A percentile compares a stretch with the other conserved stretches of the same genome.
Conservation (phyloP, 2,329 filamentous ascomycete genomes). For the Cercospora janseana region DNA sequence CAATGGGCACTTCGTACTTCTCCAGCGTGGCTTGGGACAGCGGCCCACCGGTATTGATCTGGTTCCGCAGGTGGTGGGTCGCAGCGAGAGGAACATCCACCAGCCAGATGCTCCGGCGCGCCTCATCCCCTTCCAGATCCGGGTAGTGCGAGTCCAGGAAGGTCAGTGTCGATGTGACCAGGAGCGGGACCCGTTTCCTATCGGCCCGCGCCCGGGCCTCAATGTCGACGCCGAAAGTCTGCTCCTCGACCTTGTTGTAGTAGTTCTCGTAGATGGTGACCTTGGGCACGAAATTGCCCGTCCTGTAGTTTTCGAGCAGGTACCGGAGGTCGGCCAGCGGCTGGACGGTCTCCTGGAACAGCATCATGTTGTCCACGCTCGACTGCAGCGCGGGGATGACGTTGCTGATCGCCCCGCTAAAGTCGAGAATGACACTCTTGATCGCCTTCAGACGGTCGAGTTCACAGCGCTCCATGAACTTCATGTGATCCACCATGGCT, state of each 20-base stretch:
- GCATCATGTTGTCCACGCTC: slow-evolving; percentile 96
- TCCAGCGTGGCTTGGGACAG: slow-evolving; percentile 74
- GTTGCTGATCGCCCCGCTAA: slow-evolving; percentile 95
- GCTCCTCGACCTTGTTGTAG: slow-evolving; percentile 96
- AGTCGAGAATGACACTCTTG: slow-evolving; percentile 96
- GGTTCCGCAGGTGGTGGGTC: slow-evolving; percentile 77
- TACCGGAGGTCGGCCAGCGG: slow-evolving; percentile 86
- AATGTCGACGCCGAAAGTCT: slow-evolving; percentile 97
- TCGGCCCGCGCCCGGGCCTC: slow-evolving; percentile 90
- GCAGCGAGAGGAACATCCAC: slow-evolving; percentile 83
- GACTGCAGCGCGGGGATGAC: slow-evolving; percentile 95
- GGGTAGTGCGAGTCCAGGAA: slow-evolving; percentile 97
- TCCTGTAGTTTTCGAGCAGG: slow-evolving; percentile 93
- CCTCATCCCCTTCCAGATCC: slow-evolving; percentile 93
- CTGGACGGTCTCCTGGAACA: slow-evolving; percentile 99
- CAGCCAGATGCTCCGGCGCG: slow-evolving; percentile 88
- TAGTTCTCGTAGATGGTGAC: slow-evolving; percentile 98
- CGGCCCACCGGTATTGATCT: slow-evolving; percentile 82
- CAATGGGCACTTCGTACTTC: slow-evolving; percentile 89
- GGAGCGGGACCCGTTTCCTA: slow-evolving; percentile 87
- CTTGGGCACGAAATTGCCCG: slow-evolving; percentile 84
- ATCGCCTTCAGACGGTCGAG: slow-evolving; percentile 94
- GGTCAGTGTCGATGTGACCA: slow-evolving; percentile 89
- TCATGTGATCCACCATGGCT: slow-evolving; percentile 85
- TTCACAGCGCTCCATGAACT: slow-evolving; percentile 96